Percentiles rank a stretch among this genome's conserved stretches.
These are phyloP conservation scores for Diplodia corticola DNA, from an alignment of 2,329 filamentous ascomycete genomes.

Conservation along the genomic window DNA sequence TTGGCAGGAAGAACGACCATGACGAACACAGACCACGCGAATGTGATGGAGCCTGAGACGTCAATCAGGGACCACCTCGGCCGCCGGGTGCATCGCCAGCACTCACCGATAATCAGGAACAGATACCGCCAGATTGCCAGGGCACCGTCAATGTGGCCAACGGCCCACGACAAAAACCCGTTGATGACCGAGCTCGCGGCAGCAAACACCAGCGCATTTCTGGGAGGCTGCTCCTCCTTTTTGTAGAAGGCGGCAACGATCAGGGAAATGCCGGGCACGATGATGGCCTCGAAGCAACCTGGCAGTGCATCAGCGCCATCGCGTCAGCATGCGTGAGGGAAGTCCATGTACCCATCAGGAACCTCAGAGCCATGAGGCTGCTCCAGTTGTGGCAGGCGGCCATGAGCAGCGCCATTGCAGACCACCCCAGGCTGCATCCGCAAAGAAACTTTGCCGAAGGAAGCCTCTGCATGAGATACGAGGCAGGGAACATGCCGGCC, in stretches of 20 bases:
- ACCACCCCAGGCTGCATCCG: constrained; percentile 16
- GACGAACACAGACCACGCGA: constrained; percentile 13
- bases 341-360: constrained; percentile 27
- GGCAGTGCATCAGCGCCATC: not conserved
- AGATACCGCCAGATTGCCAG: constrained; percentile 25
- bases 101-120: constrained; percentile 22
- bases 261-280: constrained; percentile 38
- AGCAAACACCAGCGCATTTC: constrained; percentile 42
- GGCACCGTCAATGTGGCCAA: constrained; percentile 26
- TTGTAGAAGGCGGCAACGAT: constrained; percentile 43
- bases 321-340: not conserved
- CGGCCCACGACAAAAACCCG: constrained; percentile 33
- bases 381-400: constrained; percentile 24
- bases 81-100: not conserved
- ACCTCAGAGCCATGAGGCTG: constrained; percentile 30
- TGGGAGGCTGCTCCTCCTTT: constrained; percentile 37
- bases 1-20: not conserved
- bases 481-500: constrained; percentile 20
- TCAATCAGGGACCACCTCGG: not conserved
- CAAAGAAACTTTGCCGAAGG: constrained; percentile 22
- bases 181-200: constrained; percentile 36
- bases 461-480: constrained; percentile 20
- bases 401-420: constrained; percentile 28
- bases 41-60: constrained; percentile 10
- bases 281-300: constrained; percentile 37